Evolutionary conservation across 805 yeast genomes (phyloP).

Genomic region (Priceomyces castillae): DNA sequence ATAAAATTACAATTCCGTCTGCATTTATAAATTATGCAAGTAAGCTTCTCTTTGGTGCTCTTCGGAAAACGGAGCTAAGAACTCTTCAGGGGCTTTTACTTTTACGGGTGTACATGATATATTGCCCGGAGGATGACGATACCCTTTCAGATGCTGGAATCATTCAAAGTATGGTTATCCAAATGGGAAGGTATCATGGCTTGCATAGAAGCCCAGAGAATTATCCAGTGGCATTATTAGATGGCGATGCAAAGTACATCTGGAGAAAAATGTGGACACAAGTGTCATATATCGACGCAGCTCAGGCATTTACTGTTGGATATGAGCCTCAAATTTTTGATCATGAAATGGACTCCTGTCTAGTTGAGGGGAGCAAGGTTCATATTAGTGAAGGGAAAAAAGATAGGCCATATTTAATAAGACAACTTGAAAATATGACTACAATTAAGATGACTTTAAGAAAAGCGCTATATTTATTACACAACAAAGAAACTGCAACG

Average conservation of each 20-base stretch:
- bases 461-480: not conserved
- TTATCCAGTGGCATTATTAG: not conserved
- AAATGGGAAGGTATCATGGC: conserved; percentile 10
- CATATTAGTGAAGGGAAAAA: not conserved
- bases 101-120: conserved; percentile 7
- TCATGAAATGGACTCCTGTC: not conserved
- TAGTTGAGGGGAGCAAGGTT: not conserved
- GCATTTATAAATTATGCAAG: conserved; percentile 3
- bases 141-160: conserved; percentile 4
- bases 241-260: conserved; percentile 1
- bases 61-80: conserved; percentile 1
- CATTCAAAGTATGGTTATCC: conserved; percentile 4
- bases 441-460: not conserved
- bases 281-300: conserved; percentile 8
- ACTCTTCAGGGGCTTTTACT: conserved; percentile 8
- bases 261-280: conserved; percentile 11
- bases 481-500: not conserved
- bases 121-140: conserved; percentile 11
- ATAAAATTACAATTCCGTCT: not conserved
- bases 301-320: conserved; percentile 7
- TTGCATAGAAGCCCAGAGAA: conserved; percentile 5
- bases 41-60: not conserved
- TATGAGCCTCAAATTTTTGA: not conserved
- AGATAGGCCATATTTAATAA: conserved; percentile 2
- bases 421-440: conserved; percentile 1